Conservation (phyloP, 2,329 filamentous ascomycete genomes). For the Lizonia empirigonia region DNA sequence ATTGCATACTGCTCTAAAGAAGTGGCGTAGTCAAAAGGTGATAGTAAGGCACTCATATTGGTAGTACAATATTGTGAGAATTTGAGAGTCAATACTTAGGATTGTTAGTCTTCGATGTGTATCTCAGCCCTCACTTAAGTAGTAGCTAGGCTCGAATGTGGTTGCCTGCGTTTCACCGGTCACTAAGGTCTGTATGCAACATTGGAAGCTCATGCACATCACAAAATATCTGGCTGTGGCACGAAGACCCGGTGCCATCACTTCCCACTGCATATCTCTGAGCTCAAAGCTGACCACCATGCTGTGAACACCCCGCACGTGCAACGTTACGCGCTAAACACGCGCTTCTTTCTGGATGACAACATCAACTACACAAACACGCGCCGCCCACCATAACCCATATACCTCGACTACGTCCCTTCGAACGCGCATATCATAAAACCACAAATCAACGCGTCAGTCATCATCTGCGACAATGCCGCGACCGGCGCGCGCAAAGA, state of each 20-base stretch:
- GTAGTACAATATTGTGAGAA: not conserved
- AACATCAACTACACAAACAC: conserved; percentile 13
- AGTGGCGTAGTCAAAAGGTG: conserved; percentile 27
- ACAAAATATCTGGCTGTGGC: not conserved
- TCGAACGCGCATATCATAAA: conserved; percentile 11
- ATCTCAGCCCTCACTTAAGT: not conserved
- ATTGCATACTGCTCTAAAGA: conserved; percentile 39
- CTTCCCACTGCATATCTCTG: not conserved
- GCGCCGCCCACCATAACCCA: conserved; percentile 7
- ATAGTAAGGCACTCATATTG: conserved; percentile 7
- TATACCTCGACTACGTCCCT: conserved; percentile 5
- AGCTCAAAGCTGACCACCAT: not conserved
- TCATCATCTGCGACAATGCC: conserved; percentile 36
- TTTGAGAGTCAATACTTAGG: too few relatives aligned
- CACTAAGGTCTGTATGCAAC: not conserved
- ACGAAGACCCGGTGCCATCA: not conserved
- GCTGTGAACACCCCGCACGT: conserved; percentile 14
- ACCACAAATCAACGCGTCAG: not conserved
- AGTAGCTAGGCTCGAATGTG: not conserved
- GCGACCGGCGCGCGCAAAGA: conserved; percentile 46
- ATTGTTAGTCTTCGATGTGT: too few relatives aligned
- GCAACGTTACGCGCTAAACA: conserved; percentile 13
- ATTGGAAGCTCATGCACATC: not conserved
- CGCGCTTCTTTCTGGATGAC: conserved; percentile 17
- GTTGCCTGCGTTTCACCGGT: conserved; percentile 11